These are phyloP conservation scores for Puccinia novopanici DNA, from an alignment of 1,284 basidiomycete genomes.

Conservation along the genomic window DNA sequence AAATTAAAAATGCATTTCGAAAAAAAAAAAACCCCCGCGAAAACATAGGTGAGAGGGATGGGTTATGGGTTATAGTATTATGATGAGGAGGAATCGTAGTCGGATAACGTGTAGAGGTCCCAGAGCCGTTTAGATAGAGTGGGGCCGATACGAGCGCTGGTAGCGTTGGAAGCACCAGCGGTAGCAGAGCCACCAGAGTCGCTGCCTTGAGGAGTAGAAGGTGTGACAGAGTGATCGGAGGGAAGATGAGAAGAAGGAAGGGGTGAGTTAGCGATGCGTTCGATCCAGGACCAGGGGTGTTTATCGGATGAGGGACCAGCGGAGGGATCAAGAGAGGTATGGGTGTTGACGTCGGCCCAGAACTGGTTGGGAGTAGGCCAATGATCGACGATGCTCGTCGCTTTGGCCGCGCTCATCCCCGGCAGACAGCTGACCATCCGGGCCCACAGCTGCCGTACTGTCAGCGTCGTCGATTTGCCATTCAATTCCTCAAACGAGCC, in stretches of 20 bases:
- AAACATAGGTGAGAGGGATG: background rate
- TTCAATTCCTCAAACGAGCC: conserved; percentile 63
- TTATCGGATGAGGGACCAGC: background rate
- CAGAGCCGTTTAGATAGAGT: conserved; percentile 33
- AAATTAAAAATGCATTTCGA: too few relatives aligned
- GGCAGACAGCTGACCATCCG: conserved; percentile 64
- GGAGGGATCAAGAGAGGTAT: background rate
- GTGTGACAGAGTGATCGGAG: background rate
- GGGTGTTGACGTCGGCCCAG: conserved; percentile 56
- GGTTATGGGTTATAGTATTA: background rate
- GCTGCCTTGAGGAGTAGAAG: background rate
- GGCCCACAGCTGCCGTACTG: conserved; percentile 62
- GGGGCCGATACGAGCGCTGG: conserved; percentile 19
- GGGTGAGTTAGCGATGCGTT: background rate
- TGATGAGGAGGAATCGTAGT: conserved; percentile 12
- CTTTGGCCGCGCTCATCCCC: conserved; percentile 64
- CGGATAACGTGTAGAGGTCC: conserved; percentile 21
- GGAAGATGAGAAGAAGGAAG: background rate
- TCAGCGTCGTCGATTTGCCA: conserved; percentile 62
- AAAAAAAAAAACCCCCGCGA: background rate
- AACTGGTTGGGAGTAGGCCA: conserved; percentile 63
- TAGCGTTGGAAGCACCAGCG: too few relatives aligned
- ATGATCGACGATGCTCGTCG: conserved; percentile 61
- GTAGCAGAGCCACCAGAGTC: too few relatives aligned
- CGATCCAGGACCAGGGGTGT: conserved; percentile 36